Base-by-base conservation (phyloP, 805 yeast species). In the Clavispora santaluciae region DNA sequence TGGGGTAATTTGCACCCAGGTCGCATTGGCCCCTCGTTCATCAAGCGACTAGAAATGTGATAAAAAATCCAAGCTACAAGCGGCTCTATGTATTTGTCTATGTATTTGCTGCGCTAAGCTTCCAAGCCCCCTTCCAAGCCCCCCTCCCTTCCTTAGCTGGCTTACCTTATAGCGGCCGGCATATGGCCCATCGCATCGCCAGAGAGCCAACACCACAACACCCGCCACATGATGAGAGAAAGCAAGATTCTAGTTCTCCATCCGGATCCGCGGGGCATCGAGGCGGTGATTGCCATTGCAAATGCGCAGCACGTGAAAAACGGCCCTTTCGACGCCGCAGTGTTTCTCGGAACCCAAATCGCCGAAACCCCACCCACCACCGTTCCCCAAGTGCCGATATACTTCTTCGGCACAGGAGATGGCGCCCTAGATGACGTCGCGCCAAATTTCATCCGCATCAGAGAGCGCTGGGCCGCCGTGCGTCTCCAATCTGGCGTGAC, bases 271-370 rank as follows among this genome's bases (percentile, higher is more conserved):
- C 48, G 61, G 1, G 55, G 60, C 6, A 46, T 81, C 6, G 66
- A 70, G 0, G 75, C 73, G 43, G 64, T 75, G 0, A 49, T 75
- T 5, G 57, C 50, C 30, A 69, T 73, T 38, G 70, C 79, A 4
- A 74, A 77, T 50, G 45, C 64, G 1, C 68, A 82, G 38, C 65
- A 80, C 50, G 43, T 54, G 17, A 81, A 78, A 49, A 79, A 79
- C 33, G 89, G 89, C 0, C 88, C 88, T 0, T 83, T 83, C 51
- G 81, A 73, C 35, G 64, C 73, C 2, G 72, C 75, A 0, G 29
- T 83, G 1, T 52, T 81, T 5, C 49, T 82, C 6, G 86, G 86
- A 59, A 15, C 47, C 47, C 9, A 46, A 50, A 6, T 20, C 33
- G 20, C 36, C 33, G 23, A 47, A 13, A 35, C 35, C 22, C 22